These are phyloP conservation scores for Oropetium thomaeum DNA, from an alignment of 176 grass and related monocot genomes.

Conservation along the genomic window DNA sequence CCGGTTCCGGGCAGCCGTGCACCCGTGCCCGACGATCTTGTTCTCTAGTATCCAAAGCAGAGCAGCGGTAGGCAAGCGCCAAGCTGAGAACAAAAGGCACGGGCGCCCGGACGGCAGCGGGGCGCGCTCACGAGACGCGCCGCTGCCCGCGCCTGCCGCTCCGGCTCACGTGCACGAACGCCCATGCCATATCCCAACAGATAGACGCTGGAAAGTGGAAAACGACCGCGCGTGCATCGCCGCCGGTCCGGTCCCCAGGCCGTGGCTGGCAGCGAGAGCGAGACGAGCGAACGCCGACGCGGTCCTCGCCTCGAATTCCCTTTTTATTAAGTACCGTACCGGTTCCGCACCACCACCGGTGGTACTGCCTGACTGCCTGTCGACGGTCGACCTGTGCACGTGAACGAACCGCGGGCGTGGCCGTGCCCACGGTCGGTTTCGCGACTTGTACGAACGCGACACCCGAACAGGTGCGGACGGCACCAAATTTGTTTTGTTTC, in stretches of 20 bases:
- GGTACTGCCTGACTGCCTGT: background rate
- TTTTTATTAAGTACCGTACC: background rate
- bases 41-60: conserved; percentile 6
- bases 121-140: conserved; percentile 35
- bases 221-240: background rate
- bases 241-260: background rate
- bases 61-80: background rate
- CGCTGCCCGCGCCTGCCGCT: background rate
- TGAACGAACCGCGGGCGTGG: conserved; percentile 11
- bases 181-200: background rate
- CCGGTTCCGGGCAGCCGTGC: background rate
- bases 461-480: background rate
- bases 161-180: conserved; percentile 36
- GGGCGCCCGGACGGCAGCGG: background rate
- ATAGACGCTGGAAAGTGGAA: background rate
- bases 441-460: conserved; percentile 1
- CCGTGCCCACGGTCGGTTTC: background rate
- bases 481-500: background rate
- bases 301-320: background rate
- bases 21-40: conserved; percentile 6
- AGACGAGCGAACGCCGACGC: background rate
- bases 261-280: background rate
- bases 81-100: background rate
- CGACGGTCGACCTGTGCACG: conserved; percentile 10
- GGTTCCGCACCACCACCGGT: too few relatives aligned